Base-by-base conservation (phyloP, 2,329 filamentous ascomycete genomes). In the Saccharata proteae region DNA sequence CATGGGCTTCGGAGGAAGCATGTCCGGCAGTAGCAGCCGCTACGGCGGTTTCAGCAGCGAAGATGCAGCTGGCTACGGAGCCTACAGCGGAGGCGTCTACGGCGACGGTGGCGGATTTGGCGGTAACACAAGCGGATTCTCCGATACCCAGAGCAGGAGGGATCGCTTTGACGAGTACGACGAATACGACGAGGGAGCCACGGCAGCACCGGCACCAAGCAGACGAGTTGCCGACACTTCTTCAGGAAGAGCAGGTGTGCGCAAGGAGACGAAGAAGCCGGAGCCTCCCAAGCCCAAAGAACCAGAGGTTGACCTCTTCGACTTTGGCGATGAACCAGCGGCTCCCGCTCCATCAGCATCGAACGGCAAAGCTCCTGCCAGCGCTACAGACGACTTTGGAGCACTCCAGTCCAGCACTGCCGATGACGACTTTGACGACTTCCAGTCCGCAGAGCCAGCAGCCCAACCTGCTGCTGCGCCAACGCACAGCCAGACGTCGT, bases 121-220 rank as follows among this genome's bases (percentile, higher is more conserved):
- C 24, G 85, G 86, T 3, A 74, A 84, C 47, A 56, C 67, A 11
- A 58, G 60, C 18, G 55, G 83, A 30, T 92, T 80, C 59, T 69
- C 74, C 36, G 76, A 82, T 43, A 59, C 66, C 14, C 61, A 72
- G 36, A 65, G 64, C 44, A 63, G 77, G 36, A 64, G 68, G 34
- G 85, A 92, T 42, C 73, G 78, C 41, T 98, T 94, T 45, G 88
- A 96, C 45, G 90, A 94, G 57, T 98, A 98, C 48, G 86, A 98
- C 51, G 90, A 98, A 57, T 88, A 79, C 47, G 88, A 96, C 34
- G 90, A 93, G 47, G 83, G 69, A 23, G 65, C 68, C 29, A 59
- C 59, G 29, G 54, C 65, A 30, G 61, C 70, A 36, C 58, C 71
- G 15, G 61, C 70, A 36, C 58, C 71, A 16, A 61, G 63, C 19